These are phyloP conservation scores for Boletus smithii DNA, from an alignment of 1,284 basidiomycete species.

Conservation along the genomic window DNA sequence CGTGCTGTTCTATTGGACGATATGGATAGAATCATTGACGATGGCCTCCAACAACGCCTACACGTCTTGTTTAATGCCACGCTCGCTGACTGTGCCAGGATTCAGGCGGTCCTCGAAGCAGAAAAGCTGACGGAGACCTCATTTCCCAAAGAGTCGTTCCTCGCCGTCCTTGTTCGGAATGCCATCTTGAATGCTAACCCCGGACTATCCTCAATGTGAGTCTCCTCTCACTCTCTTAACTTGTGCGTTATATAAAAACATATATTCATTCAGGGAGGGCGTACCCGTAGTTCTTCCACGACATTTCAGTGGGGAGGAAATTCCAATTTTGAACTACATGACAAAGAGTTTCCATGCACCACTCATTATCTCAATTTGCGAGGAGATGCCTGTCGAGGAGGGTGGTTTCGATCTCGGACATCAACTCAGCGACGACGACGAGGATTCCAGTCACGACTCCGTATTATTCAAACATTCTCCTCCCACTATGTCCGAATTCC, in stretches of 20 bases:
- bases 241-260: neutral
- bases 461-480: neutral
- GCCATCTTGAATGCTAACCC: neutral
- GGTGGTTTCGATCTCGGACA: neutral
- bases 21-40: too few relatives aligned
- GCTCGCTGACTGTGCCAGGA: too few relatives aligned
- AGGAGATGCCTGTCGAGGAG: neutral
- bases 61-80: too few relatives aligned
- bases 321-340: slow-evolving; percentile 10
- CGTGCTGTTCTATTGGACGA: too few relatives aligned
- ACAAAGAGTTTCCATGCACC: slow-evolving; percentile 1
- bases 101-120: too few relatives aligned
- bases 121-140: neutral
- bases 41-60: too few relatives aligned
- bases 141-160: slow-evolving; percentile 11
- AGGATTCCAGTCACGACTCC: neutral
- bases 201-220: neutral
- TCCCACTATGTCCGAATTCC: slow-evolving; percentile 7
- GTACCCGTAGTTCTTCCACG: slow-evolving; percentile 8
- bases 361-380: slow-evolving; percentile 3
- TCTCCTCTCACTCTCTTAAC: neutral
- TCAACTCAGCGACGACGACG: neutral
- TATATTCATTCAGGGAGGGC: slow-evolving; percentile 4
- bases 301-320: slow-evolving; percentile 7
- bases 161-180: slow-evolving; percentile 8